These are phyloP conservation scores for Galeopsis tetrahit DNA, from an alignment of 257 asterid genomes.

Conservation along the genomic window DNA sequence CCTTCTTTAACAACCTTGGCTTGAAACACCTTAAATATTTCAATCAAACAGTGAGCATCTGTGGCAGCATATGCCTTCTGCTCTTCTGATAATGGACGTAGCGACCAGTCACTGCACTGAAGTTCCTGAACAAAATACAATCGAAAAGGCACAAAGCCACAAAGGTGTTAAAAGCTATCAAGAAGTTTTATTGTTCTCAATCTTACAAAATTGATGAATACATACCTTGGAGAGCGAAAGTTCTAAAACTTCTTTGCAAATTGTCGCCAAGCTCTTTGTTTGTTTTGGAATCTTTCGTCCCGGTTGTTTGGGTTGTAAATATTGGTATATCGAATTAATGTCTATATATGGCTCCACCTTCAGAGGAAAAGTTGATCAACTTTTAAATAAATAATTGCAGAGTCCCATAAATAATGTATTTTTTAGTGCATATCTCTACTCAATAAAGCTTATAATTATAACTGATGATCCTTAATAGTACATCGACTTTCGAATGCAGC, in stretches of 20 bases:
- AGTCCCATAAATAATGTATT: neutral
- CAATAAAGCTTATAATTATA: slow-evolving; percentile 24
- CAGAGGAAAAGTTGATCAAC: slow-evolving; percentile 26
- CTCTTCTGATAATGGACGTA: slow-evolving; percentile 83
- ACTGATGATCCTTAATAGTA: neutral
- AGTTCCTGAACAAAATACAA: slow-evolving; percentile 60
- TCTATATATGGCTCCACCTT: slow-evolving; percentile 93
- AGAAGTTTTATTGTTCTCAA: neutral
- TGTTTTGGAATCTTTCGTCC: slow-evolving; percentile 67
- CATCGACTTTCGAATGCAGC: slow-evolving; percentile 13
- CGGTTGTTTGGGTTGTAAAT: slow-evolving; percentile 58
- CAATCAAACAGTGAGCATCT: slow-evolving; percentile 83
- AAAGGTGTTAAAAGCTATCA: slow-evolving; percentile 8
- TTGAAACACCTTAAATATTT: slow-evolving; percentile 68
- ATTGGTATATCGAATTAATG: slow-evolving; percentile 61
- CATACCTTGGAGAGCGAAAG: slow-evolving; percentile 80
- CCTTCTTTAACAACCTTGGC: slow-evolving; percentile 72
- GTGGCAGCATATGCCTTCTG: slow-evolving; percentile 87
- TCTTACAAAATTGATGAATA: neutral
- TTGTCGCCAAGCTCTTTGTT: slow-evolving; percentile 78
- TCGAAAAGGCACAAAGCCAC: neutral
- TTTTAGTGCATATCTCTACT: slow-evolving; percentile 7
- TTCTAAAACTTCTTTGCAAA: slow-evolving; percentile 81
- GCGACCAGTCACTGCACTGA: slow-evolving; percentile 99
- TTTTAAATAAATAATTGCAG: slow-evolving; percentile 12